Conservation (phyloP, 306 rosid genomes). For the Prunus armeniaca region DNA sequence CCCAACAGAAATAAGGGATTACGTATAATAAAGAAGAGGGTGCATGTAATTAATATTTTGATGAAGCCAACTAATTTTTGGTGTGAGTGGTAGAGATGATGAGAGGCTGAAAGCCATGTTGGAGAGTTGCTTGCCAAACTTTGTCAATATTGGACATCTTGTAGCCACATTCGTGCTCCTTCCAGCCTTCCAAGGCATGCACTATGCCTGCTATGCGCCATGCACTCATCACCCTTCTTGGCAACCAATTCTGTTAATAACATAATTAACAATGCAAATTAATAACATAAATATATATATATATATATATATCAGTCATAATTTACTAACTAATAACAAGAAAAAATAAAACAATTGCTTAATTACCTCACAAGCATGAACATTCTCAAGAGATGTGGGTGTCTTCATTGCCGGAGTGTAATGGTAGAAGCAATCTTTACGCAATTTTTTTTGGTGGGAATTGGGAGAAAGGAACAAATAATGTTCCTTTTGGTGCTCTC, state of each 20-base stretch:
- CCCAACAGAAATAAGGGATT: too few species aligned
- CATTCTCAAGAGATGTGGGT: slow-evolving; percentile 46
- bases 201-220: slow-evolving; percentile 70
- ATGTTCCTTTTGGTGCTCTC: slow-evolving; percentile 58
- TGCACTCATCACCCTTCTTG: slow-evolving; percentile 81
- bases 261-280: background rate
- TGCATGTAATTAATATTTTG: too few species aligned
- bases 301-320: too few species aligned
- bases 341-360: background rate
- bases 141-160: slow-evolving; percentile 37
- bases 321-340: too few species aligned
- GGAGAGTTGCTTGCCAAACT: slow-evolving; percentile 63
- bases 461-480: slow-evolving; percentile 57
- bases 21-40: too few species aligned
- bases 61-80: background rate
- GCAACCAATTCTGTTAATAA: slow-evolving; percentile 51
- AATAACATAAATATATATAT: too few species aligned
- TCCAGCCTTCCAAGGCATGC: slow-evolving; percentile 76
- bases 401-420: slow-evolving; percentile 63
- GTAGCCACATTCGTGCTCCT: slow-evolving; percentile 57
- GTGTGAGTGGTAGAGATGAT: background rate
- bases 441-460: slow-evolving; percentile 54
- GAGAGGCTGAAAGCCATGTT: slow-evolving; percentile 61
- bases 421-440: slow-evolving; percentile 59
- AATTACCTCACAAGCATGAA: slow-evolving; percentile 66